phyloP scores from a whole-genome alignment of 1,284 basidiomycete species.

The Stygiomarasmius scandens region DNA sequence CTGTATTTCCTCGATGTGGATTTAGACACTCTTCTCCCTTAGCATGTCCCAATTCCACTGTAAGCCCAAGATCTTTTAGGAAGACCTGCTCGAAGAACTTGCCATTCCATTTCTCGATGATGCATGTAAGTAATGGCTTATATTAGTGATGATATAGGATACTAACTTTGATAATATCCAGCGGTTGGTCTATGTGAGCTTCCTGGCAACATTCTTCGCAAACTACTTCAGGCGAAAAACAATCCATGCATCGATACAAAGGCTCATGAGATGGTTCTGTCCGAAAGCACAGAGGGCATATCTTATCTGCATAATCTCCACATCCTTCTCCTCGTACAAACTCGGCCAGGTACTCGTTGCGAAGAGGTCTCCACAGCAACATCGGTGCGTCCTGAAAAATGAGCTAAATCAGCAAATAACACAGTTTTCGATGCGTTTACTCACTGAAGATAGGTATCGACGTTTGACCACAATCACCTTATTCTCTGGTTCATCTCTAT shows the following conservation, averaged over 20 bases:
- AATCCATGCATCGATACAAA: constrained; percentile 17
- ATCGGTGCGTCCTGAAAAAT: constrained; percentile 15
- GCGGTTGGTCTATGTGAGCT: constrained; percentile 14
- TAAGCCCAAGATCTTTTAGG: constrained; percentile 9
- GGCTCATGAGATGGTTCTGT: neutral
- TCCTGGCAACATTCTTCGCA: constrained; percentile 19
- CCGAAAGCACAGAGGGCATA: constrained; percentile 1
- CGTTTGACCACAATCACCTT: neutral
- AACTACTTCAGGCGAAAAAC: constrained; percentile 3
- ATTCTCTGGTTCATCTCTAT: neutral
- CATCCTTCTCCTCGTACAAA: constrained; percentile 17
- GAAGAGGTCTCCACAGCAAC: constrained; percentile 6
- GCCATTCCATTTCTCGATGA: constrained; percentile 20
- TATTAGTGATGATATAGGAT: neutral
- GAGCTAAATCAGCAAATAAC: neutral
- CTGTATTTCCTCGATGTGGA: neutral
- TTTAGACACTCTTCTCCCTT: neutral
- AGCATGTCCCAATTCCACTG: constrained; percentile 18
- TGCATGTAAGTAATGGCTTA: neutral
- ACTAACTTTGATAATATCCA: constrained; percentile 21
- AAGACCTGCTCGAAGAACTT: constrained; percentile 8
- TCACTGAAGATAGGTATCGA: neutral
- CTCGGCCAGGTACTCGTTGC: constrained; percentile 16
- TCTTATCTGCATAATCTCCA: neutral
- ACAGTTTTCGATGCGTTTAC: neutral